Conservation (phyloP, 306 rosid genomes). For the Elaeagnus macrophylla region DNA sequence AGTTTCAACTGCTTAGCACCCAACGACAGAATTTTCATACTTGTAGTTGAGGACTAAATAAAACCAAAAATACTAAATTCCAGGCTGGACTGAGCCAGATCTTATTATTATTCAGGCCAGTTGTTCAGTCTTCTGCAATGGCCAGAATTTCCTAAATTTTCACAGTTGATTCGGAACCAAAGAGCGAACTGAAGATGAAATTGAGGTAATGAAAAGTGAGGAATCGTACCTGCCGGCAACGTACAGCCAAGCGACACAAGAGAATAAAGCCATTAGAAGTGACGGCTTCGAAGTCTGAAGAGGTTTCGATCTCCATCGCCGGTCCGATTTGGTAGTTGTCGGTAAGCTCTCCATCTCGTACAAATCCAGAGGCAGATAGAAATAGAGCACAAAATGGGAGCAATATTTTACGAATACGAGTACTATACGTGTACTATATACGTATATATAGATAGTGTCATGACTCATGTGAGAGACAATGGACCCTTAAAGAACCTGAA, state of each 20-base stretch:
- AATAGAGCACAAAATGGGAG: neutral
- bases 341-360: constrained; percentile 61
- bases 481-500: too few species aligned
- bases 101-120: neutral
- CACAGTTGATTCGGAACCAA: constrained; percentile 2
- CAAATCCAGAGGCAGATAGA: neutral
- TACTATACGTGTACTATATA: neutral
- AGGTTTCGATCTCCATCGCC: constrained; percentile 74
- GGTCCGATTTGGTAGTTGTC: constrained; percentile 43
- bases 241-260: constrained; percentile 98
- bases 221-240: constrained; percentile 76
- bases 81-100: neutral
- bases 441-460: neutral
- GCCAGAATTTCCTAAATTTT: neutral
- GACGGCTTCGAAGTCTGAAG: constrained; percentile 65
- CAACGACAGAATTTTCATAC: neutral
- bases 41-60: neutral
- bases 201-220: neutral
- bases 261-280: constrained; percentile 68
- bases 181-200: neutral
- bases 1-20: neutral
- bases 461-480: neutral
- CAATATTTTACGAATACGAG: neutral
- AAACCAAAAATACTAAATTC: neutral
- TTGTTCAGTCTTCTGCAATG: neutral